Base-by-base conservation (phyloP, 2,329 filamentous ascomycete genomes). In the Talaromyces verruculosus region DNA sequence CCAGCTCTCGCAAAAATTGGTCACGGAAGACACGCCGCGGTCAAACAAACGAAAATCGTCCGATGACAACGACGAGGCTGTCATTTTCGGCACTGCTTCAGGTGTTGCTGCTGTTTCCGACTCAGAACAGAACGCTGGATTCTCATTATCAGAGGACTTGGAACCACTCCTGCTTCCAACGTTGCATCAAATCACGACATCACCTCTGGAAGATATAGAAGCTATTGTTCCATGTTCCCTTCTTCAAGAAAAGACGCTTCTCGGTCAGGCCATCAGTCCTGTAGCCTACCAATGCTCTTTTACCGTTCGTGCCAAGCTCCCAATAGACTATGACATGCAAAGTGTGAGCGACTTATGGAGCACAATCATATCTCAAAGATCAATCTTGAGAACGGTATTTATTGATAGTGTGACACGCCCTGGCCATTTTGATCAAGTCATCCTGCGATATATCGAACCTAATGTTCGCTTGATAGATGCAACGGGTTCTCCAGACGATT, bases 201-300 rank as follows among this genome's bases (percentile, higher is more conserved):
- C 45, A 11, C 45, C 45, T 49, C 22, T 49, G 10, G 45, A 49
- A 13, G 45, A 49, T 15, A 49, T 49, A 49, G 45, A 49, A 13
- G 45, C 45, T 13, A 49, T 49, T 8, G 45, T 49, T 15, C 45
- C 45, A 25, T 49, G 45, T 25, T 49, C 45, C 10, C 45, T 25
- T 49, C 45, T 49, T 49, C 45, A 49, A 49, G 45, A 49, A 28
- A 49, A 28, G 45, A 49, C 45, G 22, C 45, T 49, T 28, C 45
- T 49, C 5, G 45, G 45, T 7, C 45, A 49, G 22, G 45, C 45
- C 15, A 49, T 28, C 19, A 49, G 45, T 28, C 22, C 45, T 13
- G 45, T 49, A 25, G 45, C 45, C 11, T 49, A 49, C 19, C 45
- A 49, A 49, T 49, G 45, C 45, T 49, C 45, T 49, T 49, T 49